Evolutionary conservation across 495 filamentous ascomycete species (phyloP).

Genomic region (Baudoinia panamericana): DNA sequence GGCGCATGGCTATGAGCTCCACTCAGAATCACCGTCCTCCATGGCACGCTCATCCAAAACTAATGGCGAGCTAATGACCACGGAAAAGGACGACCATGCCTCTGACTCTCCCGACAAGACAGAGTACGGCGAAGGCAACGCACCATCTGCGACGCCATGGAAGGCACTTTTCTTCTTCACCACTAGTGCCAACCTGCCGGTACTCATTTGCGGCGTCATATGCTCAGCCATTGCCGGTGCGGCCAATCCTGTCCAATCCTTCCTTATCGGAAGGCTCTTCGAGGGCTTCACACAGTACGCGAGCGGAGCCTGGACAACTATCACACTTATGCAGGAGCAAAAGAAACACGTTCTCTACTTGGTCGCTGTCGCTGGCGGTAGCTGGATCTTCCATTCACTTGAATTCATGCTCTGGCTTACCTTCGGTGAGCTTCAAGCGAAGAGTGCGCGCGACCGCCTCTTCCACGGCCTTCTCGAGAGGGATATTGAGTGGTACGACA

Average conservation of each 20-base stretch:
- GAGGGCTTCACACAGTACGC: constrained; percentile 55
- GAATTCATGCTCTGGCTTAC: constrained; percentile 57
- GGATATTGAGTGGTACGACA: constrained; percentile 76
- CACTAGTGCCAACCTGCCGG: constrained; percentile 42
- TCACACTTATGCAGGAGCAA: constrained; percentile 42
- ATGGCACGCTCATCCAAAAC: too few relatives aligned
- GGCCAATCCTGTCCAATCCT: constrained; percentile 48
- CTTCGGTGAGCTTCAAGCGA: constrained; percentile 72
- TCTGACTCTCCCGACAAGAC: too few relatives aligned
- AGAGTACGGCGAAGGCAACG: constrained; percentile 10
- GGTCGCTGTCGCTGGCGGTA: constrained; percentile 43
- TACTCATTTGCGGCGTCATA: constrained; percentile 39
- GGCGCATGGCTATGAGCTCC: too few relatives aligned
- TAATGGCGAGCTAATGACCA: too few relatives aligned
- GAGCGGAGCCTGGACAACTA: constrained; percentile 35
- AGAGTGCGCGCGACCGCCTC: constrained; percentile 44
- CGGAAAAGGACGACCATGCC: too few relatives aligned
- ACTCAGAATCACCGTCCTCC: too few relatives aligned
- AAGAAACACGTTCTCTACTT: constrained; percentile 46
- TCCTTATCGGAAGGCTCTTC: constrained; percentile 68
- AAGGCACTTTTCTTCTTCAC: constrained; percentile 61
- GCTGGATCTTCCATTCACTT: constrained; percentile 50
- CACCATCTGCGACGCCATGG: constrained; percentile 24
- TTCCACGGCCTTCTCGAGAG: constrained; percentile 57
- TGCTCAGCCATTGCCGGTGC: constrained; percentile 49